Evolutionary conservation across 2,329 filamentous ascomycete species (phyloP).

Genomic region (Xylariaceae sp.): DNA sequence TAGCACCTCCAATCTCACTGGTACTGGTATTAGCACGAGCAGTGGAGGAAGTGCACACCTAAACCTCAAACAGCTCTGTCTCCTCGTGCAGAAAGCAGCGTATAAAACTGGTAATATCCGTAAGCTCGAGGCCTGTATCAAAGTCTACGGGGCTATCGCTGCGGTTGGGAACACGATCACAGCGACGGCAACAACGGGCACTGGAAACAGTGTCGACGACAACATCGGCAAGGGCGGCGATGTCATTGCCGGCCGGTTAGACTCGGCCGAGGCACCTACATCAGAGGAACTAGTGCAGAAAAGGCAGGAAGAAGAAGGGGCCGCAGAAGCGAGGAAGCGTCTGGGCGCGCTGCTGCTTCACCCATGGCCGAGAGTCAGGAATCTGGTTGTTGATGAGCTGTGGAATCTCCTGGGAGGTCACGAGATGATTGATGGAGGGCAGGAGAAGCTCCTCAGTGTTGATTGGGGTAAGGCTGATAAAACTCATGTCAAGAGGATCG

Average conservation of each 20-base stretch:
- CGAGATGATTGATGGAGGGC: constrained; percentile 32
- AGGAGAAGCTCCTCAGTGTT: constrained; percentile 53
- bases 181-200: neutral
- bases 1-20: neutral
- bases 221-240: neutral
- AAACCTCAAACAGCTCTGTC: constrained; percentile 66
- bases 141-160: constrained; percentile 77
- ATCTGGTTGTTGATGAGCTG: constrained; percentile 65
- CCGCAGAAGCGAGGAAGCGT: constrained; percentile 67
- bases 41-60: constrained; percentile 35
- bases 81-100: constrained; percentile 76
- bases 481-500: constrained; percentile 50
- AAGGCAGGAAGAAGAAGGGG: constrained; percentile 48
- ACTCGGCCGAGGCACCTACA: constrained; percentile 4
- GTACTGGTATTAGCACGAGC: neutral
- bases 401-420: constrained; percentile 51
- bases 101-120: constrained; percentile 84
- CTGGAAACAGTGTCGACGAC: neutral
- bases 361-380: constrained; percentile 79
- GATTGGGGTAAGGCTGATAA: constrained; percentile 66
- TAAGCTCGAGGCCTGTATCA: constrained; percentile 81
- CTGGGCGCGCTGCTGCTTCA: constrained; percentile 77
- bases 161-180: constrained; percentile 14
- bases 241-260: constrained; percentile 2
- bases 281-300: constrained; percentile 36